Conservation (phyloP, 176 grass and related monocot species). For the Hsuehochloa calcarea region DNA sequence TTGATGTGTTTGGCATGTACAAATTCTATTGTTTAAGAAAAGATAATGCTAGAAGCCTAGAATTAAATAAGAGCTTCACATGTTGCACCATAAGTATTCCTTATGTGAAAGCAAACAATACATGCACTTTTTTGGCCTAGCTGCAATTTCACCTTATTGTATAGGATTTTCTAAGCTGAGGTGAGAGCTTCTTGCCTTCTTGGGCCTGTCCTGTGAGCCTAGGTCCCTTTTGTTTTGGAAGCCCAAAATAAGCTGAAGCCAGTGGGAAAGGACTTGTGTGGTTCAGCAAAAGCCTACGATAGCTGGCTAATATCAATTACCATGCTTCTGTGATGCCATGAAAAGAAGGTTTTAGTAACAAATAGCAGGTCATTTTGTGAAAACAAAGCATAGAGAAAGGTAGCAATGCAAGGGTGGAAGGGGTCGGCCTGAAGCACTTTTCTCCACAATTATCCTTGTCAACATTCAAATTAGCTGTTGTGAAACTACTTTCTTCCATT, state of each 20-base stretch:
- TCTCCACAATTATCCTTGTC: background rate
- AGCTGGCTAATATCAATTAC: background rate
- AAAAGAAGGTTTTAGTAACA: background rate
- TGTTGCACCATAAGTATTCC: background rate
- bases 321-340: background rate
- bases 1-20: background rate
- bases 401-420: background rate
- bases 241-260: background rate
- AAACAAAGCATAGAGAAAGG: background rate
- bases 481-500: background rate
- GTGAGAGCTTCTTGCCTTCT: background rate
- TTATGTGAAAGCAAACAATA: conserved; percentile 6
- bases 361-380: background rate
- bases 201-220: background rate
- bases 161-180: background rate
- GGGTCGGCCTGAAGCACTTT: background rate
- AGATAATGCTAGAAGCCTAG: background rate
- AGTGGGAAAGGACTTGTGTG: background rate
- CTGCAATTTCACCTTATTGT: background rate
- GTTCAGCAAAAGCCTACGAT: background rate
- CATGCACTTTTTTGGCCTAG: background rate
- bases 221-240: background rate
- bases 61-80: background rate
- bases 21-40: background rate
- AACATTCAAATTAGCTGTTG: background rate